phyloP scores from a whole-genome alignment of 345 rosid species.

The Brassica incana region DNA sequence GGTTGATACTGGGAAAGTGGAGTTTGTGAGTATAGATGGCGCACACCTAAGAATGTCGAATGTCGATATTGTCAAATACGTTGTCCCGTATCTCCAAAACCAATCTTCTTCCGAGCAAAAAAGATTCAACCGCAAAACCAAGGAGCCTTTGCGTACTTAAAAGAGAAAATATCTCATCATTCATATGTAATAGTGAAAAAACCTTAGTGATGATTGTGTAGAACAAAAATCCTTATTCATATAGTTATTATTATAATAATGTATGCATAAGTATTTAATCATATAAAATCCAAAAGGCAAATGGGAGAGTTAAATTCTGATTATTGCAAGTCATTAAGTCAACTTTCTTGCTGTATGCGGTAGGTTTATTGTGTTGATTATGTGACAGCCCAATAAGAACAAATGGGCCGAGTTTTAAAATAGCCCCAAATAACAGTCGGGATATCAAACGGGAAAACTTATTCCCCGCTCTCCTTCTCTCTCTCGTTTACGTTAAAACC shows the following conservation, averaged over 20 bases:
- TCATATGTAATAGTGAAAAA: neutral
- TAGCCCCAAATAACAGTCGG: neutral
- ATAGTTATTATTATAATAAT: neutral
- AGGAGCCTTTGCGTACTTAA: slow-evolving; percentile 14
- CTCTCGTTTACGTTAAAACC: neutral
- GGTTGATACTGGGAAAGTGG: neutral
- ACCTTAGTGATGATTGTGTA: slow-evolving; percentile 10
- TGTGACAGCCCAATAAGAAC: neutral
- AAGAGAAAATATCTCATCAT: neutral
- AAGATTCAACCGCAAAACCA: slow-evolving; percentile 24
- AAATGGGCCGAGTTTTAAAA: neutral
- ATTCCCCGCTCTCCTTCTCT: neutral
- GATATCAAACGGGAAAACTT: neutral
- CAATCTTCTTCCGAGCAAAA: slow-evolving; percentile 25
- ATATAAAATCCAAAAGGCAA: neutral
- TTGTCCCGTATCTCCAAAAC: slow-evolving; percentile 36
- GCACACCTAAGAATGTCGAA: neutral
- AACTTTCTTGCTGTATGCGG: neutral
- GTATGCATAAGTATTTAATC: neutral
- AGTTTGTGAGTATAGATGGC: neutral
- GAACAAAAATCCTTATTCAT: slow-evolving; percentile 12
- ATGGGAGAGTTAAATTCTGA: neutral
- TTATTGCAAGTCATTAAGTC: neutral
- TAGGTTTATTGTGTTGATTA: neutral
- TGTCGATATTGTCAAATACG: neutral